Percentiles rank a stretch among this genome's conserved stretches.
Evolutionary conservation across 2,329 filamentous ascomycete species (phyloP).

Genomic region (Allantophomopsis cytisporea): DNA sequence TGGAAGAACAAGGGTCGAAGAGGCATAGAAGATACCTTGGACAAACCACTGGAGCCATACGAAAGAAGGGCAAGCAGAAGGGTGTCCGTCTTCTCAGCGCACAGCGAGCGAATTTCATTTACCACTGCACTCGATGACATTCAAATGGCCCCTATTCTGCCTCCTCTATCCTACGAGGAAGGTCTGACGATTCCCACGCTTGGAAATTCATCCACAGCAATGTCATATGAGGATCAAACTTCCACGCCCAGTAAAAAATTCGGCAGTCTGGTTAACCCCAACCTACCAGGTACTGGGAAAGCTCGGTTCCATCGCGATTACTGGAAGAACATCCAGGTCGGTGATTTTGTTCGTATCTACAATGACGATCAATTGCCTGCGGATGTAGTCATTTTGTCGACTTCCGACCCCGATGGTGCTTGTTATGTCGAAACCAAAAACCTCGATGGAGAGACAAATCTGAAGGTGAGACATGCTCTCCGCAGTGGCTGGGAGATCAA

Average conservation of each 20-base stretch:
- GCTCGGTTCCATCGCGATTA: conserved; percentile 84
- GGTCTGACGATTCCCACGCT: conserved; percentile 15
- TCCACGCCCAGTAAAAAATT: conserved; percentile 26
- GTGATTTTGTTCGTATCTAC: conserved; percentile 92
- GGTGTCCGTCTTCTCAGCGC: conserved; percentile 10
- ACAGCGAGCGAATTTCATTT: conserved; percentile 31
- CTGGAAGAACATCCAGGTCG: conserved; percentile 93
- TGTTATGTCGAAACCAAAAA: conserved; percentile 99
- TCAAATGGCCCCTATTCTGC: conserved; percentile 91
- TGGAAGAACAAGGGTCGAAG: conserved; percentile 23
- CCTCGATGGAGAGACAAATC: conserved; percentile 90
- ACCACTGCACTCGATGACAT: conserved; percentile 56
- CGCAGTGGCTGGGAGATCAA: conserved; percentile 72
- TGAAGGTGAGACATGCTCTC: conserved; percentile 87
- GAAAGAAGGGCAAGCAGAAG: conserved; percentile 6
- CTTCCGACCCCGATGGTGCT: conserved; percentile 83
- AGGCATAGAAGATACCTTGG: conserved; percentile 9
- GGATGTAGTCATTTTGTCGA: conserved; percentile 83
- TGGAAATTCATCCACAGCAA: conserved; percentile 13
- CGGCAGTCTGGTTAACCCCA: conserved; percentile 62
- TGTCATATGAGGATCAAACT: conserved; percentile 22
- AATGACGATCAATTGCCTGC: conserved; percentile 93
- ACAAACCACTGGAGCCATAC: conserved; percentile 10
- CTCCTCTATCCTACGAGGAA: conserved; percentile 47
- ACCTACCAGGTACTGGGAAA: conserved; percentile 48